These are phyloP conservation scores for Hanseniaspora meyeri DNA, from an alignment of 805 yeast genomes.

Conservation along the genomic window DNA sequence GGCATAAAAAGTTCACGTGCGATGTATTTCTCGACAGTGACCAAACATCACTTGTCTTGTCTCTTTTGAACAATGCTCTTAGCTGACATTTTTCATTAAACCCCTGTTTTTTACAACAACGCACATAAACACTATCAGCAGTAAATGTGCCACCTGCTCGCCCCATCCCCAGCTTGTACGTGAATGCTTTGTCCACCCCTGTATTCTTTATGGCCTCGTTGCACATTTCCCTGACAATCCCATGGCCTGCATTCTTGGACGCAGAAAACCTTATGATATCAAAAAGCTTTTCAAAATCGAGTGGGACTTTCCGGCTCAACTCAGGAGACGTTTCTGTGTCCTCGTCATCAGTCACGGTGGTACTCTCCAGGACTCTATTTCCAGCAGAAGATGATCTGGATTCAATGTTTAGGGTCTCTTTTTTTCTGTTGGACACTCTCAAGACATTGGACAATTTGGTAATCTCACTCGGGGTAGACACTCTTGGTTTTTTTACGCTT, in stretches of 20 bases:
- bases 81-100: neutral
- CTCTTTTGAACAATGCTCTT: slow-evolving; percentile 4
- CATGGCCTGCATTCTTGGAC: neutral
- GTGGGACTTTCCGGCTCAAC: neutral
- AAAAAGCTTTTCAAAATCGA: neutral
- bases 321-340: neutral
- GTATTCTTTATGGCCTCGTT: neutral
- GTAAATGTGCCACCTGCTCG: neutral
- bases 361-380: neutral
- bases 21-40: neutral
- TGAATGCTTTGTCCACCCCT: slow-evolving; percentile 1
- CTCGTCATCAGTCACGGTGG: neutral
- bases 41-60: slow-evolving; percentile 1
- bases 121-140: slow-evolving; percentile 4
- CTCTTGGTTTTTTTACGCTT: neutral
- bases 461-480: neutral
- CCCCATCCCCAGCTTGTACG: slow-evolving; percentile 7
- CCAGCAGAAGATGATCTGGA: neutral
- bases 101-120: slow-evolving; percentile 1
- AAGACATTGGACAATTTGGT: neutral
- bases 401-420: neutral
- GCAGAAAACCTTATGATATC: neutral
- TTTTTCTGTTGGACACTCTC: neutral
- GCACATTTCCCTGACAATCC: neutral
- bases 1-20: neutral